Evolutionary conservation across 352 stramenopile species (phyloP).

Genomic region (Thraustochytrium sp.): DNA sequence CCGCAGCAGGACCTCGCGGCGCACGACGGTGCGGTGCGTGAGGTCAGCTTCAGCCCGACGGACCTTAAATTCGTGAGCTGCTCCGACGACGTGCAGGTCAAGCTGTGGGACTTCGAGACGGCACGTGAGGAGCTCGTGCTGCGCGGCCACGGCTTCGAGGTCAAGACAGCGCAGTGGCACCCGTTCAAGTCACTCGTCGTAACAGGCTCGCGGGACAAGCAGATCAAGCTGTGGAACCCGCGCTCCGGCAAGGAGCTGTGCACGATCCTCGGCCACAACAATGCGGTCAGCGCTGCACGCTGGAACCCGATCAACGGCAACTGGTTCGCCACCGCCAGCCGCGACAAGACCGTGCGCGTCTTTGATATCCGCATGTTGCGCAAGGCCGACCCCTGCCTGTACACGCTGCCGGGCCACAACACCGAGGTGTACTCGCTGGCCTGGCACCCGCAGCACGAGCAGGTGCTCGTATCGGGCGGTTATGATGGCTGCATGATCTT

Average conservation of each 20-base stretch:
- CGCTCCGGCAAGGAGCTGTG: constrained; percentile 68
- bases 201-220: constrained; percentile 90
- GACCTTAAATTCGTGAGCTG: constrained; percentile 97
- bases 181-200: constrained; percentile 84
- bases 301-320: constrained; percentile 95
- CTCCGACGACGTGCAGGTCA: constrained; percentile 91
- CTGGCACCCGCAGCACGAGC: constrained; percentile 94
- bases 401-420: constrained; percentile 86
- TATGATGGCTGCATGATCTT: constrained; percentile 95
- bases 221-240: constrained; percentile 97
- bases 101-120: constrained; percentile 72
- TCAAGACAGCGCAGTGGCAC: constrained; percentile 95
- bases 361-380: constrained; percentile 93
- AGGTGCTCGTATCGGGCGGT: constrained; percentile 88
- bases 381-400: constrained; percentile 67
- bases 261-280: constrained; percentile 48
- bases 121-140: constrained; percentile 80
- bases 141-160: constrained; percentile 93
- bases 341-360: constrained; percentile 96
- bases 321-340: constrained; percentile 89
- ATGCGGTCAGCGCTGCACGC: constrained; percentile 74
- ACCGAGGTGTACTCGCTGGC: constrained; percentile 90
- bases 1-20: constrained; percentile 57
- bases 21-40: constrained; percentile 82
- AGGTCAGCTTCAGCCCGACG: constrained; percentile 87